Base-by-base conservation (phyloP, 2,329 filamentous ascomycete species). In the Phoma herbarum region DNA sequence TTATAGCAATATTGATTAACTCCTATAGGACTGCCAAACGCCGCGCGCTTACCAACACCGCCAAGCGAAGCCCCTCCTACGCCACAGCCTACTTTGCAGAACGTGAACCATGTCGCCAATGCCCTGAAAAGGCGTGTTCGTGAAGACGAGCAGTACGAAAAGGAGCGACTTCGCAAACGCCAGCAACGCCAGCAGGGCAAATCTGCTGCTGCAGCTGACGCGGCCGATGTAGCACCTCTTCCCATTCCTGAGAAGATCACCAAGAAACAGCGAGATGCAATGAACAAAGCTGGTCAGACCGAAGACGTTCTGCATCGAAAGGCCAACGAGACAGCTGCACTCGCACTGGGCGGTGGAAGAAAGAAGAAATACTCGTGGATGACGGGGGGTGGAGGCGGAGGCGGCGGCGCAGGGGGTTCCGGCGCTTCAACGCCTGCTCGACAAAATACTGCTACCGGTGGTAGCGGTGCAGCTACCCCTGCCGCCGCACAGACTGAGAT, bases 221-320 rank as follows among this genome's bases (percentile, higher is more conserved):
- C 68, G 4, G 66, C 74, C 12, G 64, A 67, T 2, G 52, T 57
- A 16, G 51, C 66, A 1, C 66, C 71, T n/a, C 59, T 74, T 8
- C 64, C 71, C 33, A 51, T 70, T 16, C 73, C 73, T 3, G 71
- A 73, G 49, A 84, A 87, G 3, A 84, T 91, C 50, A 90, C 90
- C 4, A 97, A 97, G 83, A 97, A 97, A 79, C 93, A 97, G 75
- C 84, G 90, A 73, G 92, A 89, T 76, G 90, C 88, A 63, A 84
- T 90, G 65, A 86, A 88, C n/a, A 89, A 92, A 59, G 82, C 83
- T 3, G 91, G 90, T 67, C 85, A 89, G 22, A 90, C 88, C 0
- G 92, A 96, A 71, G 90, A 90, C 18, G 89, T 89, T 58, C 90
- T 89, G 64, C 92, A 94, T 64, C 87, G 88, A 22, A 90, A 89